Evolutionary conservation across 1,284 basidiomycete species (phyloP).

Genomic region (Boletus sp.): DNA sequence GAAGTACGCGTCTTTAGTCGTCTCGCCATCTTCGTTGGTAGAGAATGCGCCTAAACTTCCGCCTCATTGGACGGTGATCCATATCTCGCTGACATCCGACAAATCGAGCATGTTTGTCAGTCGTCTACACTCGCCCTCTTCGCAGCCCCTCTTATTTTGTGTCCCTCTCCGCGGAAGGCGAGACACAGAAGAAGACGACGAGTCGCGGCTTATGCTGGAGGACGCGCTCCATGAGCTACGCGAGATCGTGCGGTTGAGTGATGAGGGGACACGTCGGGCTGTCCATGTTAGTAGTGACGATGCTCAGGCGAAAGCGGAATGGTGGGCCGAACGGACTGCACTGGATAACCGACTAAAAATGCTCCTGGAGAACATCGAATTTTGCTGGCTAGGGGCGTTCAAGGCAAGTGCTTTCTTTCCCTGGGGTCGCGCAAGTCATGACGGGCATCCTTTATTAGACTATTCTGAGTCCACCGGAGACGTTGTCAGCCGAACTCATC

Average conservation of each 20-base stretch:
- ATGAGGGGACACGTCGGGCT: conserved; percentile 78
- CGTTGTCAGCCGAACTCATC: conserved; percentile 51
- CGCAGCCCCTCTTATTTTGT: conserved; percentile 80
- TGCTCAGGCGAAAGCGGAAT: conserved; percentile 65
- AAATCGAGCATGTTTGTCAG: conserved; percentile 84
- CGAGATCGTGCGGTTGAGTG: conserved; percentile 79
- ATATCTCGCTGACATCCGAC: conserved; percentile 83
- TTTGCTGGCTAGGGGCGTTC: conserved; percentile 97
- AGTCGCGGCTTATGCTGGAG: conserved; percentile 70
- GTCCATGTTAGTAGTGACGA: conserved; percentile 68
- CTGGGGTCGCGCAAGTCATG: not conserved
- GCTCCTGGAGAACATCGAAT: conserved; percentile 86
- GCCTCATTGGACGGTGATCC: conserved; percentile 82
- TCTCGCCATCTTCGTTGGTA: conserved; percentile 27
- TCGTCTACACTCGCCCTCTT: conserved; percentile 64
- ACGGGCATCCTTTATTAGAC: conserved; percentile 50
- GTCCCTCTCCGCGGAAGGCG: conserved; percentile 86
- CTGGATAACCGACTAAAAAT: conserved; percentile 80
- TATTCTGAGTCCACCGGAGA: conserved; percentile 64
- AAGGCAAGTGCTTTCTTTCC: conserved; percentile 60
- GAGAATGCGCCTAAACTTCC: conserved; percentile 56
- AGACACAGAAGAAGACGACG: conserved; percentile 76
- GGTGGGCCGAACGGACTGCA: conserved; percentile 84
- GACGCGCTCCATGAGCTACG: conserved; percentile 75
- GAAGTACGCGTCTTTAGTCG: conserved; percentile 31